phyloP scores from a whole-genome alignment of 106 monocot genomes.

The Platanthera guangdongensis region DNA sequence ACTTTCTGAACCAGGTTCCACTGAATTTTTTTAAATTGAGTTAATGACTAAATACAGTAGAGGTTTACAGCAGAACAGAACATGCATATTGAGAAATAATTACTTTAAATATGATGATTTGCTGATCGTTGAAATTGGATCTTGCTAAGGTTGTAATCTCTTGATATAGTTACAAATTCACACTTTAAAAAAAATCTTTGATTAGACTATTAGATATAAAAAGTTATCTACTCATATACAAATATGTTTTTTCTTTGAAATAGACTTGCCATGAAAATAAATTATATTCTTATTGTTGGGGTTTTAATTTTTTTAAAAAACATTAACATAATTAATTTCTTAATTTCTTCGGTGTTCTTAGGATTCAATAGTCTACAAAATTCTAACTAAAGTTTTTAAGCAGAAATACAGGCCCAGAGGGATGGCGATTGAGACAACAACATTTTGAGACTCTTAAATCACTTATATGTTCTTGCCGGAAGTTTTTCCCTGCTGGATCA shows the following conservation, averaged over 20 bases:
- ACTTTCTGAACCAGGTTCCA: neutral
- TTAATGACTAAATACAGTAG: neutral
- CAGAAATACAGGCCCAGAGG: constrained; percentile 98
- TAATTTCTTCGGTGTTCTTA: neutral
- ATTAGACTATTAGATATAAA: neutral
- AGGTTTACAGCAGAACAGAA: neutral
- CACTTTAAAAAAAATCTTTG: no score
- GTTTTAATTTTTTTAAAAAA: neutral
- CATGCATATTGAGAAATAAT: neutral
- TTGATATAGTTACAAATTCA: neutral
- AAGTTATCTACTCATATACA: neutral
- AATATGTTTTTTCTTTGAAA: neutral
- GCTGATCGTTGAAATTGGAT: neutral
- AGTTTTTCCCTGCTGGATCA: constrained; percentile 71
- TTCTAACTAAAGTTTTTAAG: neutral
- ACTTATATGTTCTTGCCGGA: constrained; percentile 66
- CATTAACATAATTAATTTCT: neutral
- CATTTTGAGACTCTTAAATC: constrained; percentile 88
- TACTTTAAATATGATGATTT: no score
- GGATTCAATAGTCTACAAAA: neutral
- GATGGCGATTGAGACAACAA: constrained; percentile 77
- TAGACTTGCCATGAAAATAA: no score
- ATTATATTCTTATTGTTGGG: neutral
- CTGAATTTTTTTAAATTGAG: neutral
- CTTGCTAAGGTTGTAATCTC: neutral